Base-by-base conservation (phyloP, 208 protist species). In the Leishmania martiniquensis region DNA sequence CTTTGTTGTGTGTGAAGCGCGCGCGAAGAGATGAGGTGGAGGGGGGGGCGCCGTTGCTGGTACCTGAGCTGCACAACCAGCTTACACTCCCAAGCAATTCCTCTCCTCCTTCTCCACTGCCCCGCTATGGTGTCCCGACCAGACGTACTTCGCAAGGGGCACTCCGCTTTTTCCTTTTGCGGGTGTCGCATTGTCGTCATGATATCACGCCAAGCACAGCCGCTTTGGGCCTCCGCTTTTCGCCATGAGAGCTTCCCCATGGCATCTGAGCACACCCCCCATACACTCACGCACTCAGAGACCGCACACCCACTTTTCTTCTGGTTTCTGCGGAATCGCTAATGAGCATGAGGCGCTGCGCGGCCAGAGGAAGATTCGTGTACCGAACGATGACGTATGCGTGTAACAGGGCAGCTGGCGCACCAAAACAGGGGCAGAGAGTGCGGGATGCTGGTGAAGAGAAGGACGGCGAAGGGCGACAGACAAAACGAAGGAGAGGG, bases 381-480 rank as follows among this genome's bases (percentile, higher is more conserved):
- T 47, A 73, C 42, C 52, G 44, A 47, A 32, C 0, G 55, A 60
- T 22, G 55, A 34, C 17, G n/a, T 22, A 60, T 34, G 55, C n/a
- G 55, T 60, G 55, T 32, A 60, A 60, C 1, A 3, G 75, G 29
- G 39, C 44, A 32, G 29, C 42, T 73, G 37, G 9, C 39, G 63
- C 83, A 52, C 80, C 45, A 73, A 17, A 44, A 75, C 51, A 72
- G 47, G 39, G 34, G 39, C 37, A 71, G 42, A 51, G 66, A 75
- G n/a, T n/a, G n/a, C n/a, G n/a, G n/a, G n/a, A n/a, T n/a, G n/a
- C n/a, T n/a, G n/a, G n/a, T n/a, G n/a, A n/a, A n/a, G n/a, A n/a
- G n/a, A n/a, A n/a, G n/a, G n/a, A n/a, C n/a, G n/a, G n/a, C n/a
- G n/a, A n/a, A n/a, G n/a, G n/a, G n/a, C n/a, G n/a, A n/a, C n/a